Evolutionary conservation across 78 protist species (phyloP).

Genomic region (Diacronema lutheri): DNA sequence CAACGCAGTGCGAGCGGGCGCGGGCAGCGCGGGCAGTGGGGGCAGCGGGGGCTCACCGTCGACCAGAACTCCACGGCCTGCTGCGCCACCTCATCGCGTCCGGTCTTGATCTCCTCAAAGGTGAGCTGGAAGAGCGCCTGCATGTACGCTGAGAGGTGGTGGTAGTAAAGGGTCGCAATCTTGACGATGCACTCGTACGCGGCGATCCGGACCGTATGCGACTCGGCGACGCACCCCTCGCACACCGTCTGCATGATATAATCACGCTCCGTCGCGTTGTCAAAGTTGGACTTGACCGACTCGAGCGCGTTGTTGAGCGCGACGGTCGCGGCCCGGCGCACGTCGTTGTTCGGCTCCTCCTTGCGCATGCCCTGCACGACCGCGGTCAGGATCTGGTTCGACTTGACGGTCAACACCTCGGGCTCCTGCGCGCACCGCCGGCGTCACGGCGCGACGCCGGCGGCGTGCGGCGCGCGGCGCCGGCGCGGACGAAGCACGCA

Average conservation of each 20-base stretch:
- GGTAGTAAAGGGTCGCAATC: conserved; percentile 70
- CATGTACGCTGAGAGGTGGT: conserved; percentile 67
- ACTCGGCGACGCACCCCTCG: conserved; percentile 55
- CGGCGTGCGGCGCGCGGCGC: too few relatives aligned
- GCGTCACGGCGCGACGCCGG: background rate
- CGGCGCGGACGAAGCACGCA: too few relatives aligned
- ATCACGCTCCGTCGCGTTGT: conserved; percentile 57
- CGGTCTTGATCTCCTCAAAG: conserved; percentile 31
- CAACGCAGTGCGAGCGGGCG: too few relatives aligned
- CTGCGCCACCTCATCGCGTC: conserved; percentile 64
- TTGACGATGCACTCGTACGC: conserved; percentile 51
- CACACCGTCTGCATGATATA: conserved; percentile 66
- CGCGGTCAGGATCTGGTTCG: conserved; percentile 42
- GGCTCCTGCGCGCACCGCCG: conserved; percentile 11
- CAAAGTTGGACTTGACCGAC: conserved; percentile 39
- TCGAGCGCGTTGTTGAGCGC: conserved; percentile 71
- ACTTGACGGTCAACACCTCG: background rate
- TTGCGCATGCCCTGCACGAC: conserved; percentile 48
- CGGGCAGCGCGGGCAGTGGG: too few relatives aligned
- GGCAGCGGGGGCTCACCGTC: too few relatives aligned
- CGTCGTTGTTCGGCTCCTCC: conserved; percentile 19
- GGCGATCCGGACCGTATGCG: background rate
- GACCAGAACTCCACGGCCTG: conserved; percentile 95
- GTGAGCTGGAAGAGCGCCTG: conserved; percentile 32
- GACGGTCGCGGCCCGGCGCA: conserved; percentile 57